Percentiles rank a stretch among this genome's conserved stretches.
phyloP scores from a whole-genome alignment of 164 flowering plant species.

The Echeveria elegans region DNA sequence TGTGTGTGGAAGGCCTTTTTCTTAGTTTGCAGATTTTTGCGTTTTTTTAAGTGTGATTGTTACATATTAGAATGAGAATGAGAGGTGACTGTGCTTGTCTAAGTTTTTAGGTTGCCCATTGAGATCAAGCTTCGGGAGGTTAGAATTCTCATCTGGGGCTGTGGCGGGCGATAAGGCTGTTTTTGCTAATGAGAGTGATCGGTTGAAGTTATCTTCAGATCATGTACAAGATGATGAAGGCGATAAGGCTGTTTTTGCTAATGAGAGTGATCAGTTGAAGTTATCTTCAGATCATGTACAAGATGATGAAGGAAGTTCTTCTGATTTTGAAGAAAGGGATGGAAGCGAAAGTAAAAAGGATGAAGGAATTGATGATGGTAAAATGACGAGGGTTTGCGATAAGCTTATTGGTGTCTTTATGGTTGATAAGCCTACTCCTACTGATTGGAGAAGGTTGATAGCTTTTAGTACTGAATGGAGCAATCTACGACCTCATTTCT shows the following conservation, averaged over 20 bases:
- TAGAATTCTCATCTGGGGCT: constrained; percentile 14
- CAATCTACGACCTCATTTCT: constrained; percentile 68
- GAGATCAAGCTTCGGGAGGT: constrained; percentile 8
- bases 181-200: constrained; percentile 19
- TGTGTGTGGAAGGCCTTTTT: too few relatives aligned
- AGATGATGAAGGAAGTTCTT: constrained; percentile 11
- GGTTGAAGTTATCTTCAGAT: constrained; percentile 15
- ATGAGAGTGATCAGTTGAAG: constrained; percentile 20
- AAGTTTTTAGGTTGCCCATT: constrained; percentile 16
- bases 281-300: constrained; percentile 9
- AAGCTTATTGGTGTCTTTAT: constrained; percentile 79
- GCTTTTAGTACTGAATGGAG: constrained; percentile 77
- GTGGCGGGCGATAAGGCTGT: constrained; percentile 27
- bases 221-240: constrained; percentile 11
- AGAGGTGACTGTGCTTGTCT: neutral
- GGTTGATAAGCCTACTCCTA: constrained; percentile 85
- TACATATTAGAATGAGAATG: neutral
- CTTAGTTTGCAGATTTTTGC: too few relatives aligned
- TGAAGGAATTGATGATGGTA: constrained; percentile 24
- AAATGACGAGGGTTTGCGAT: constrained; percentile 68
- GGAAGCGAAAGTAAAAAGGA: constrained; percentile 15
- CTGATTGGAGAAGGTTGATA: constrained; percentile 86
- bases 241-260: constrained; percentile 25
- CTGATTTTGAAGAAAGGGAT: constrained; percentile 16
- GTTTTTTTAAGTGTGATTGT: too few relatives aligned